Conservation (phyloP, 2,329 filamentous ascomycete species). For the Phaeoacremonium minimum region DNA sequence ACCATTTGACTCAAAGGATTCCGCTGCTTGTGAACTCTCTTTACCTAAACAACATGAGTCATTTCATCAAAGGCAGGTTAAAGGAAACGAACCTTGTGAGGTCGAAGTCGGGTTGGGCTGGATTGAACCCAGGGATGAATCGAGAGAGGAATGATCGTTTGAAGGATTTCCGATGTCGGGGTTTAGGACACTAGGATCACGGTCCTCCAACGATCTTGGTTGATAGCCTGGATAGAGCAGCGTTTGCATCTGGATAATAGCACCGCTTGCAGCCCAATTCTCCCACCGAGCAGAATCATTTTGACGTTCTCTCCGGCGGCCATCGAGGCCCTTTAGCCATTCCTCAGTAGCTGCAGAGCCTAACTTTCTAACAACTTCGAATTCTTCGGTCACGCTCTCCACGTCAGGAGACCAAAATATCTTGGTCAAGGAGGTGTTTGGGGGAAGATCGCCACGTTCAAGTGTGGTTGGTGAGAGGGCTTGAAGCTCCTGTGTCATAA, state of each 20-base stretch:
- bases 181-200: too few species aligned
- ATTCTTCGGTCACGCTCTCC: constrained; percentile 56
- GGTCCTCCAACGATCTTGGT: too few species aligned
- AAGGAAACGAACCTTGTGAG: too few species aligned
- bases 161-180: too few species aligned
- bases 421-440: constrained; percentile 54
- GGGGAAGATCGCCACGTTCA: constrained; percentile 42
- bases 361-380: constrained; percentile 59
- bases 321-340: constrained; percentile 72
- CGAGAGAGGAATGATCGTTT: too few species aligned
- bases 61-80: too few species aligned
- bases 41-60: too few species aligned
- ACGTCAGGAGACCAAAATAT: constrained; percentile 62
- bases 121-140: too few species aligned
- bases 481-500: constrained; percentile 58
- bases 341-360: constrained; percentile 68
- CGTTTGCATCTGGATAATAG: constrained; percentile 30
- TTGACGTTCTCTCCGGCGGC: constrained; percentile 55
- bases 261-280: constrained; percentile 58
- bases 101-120: too few species aligned
- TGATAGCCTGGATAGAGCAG: constrained; percentile 16
- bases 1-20: too few species aligned
- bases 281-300: constrained; percentile 68
- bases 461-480: constrained; percentile 54
- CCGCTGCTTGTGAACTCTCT: too few species aligned